Conservation (phyloP, 768 basidiomycete species). For the Russula compacta region DNA sequence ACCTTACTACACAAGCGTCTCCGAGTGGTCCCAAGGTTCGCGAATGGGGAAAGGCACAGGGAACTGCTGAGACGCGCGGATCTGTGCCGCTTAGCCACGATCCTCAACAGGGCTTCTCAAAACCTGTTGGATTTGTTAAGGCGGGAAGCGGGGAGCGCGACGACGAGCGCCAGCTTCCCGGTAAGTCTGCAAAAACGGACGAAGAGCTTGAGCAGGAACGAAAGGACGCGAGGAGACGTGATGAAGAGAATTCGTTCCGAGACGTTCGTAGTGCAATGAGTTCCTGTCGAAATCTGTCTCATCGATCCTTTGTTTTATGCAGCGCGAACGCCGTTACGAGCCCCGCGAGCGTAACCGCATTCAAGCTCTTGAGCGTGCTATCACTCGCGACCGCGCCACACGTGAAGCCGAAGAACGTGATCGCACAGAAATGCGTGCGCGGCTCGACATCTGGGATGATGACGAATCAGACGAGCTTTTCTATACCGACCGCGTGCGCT, state of each 20-base stretch:
- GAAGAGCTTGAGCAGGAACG: conserved; percentile 82
- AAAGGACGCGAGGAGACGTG: conserved; percentile 61
- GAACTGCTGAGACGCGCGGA: conserved; percentile 11
- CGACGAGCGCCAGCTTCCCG: conserved; percentile 28
- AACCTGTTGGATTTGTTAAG: conserved; percentile 79
- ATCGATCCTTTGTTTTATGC: not conserved
- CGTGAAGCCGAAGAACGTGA: conserved; percentile 76
- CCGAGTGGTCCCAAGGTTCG: conserved; percentile 63
- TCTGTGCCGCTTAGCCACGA: conserved; percentile 26
- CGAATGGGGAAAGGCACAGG: conserved; percentile 70
- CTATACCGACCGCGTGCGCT: conserved; percentile 83
- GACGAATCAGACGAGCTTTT: conserved; percentile 91
- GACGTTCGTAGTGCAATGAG: conserved; percentile 50
- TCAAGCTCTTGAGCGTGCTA: conserved; percentile 62
- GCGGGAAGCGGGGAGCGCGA: conserved; percentile 40
- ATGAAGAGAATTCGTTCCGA: conserved; percentile 77
- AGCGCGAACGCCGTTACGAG: conserved; percentile 95
- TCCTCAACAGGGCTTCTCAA: conserved; percentile 55
- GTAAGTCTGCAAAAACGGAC: conserved; percentile 57
- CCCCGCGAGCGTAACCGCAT: conserved; percentile 80
- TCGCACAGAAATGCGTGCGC: conserved; percentile 65
- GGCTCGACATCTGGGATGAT: conserved; percentile 85
- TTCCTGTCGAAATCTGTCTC: not conserved
- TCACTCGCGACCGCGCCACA: conserved; percentile 60
- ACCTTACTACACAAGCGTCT: conserved; percentile 28